phyloP scores from a whole-genome alignment of 2,329 filamentous ascomycete genomes.

The Akanthomyces lecanii region DNA sequence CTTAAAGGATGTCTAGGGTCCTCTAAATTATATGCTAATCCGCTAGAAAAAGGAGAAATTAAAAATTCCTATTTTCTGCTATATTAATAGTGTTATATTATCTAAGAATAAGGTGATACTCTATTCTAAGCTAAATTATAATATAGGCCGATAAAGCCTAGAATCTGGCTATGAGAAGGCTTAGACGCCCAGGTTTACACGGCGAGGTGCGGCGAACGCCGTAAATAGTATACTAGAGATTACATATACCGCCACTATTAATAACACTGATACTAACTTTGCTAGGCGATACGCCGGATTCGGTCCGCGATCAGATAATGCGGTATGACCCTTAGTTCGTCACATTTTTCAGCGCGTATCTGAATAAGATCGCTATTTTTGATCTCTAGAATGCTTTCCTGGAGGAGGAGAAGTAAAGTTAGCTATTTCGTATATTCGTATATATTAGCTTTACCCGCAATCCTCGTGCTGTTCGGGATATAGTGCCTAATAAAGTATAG shows the following conservation, averaged over 20 bases:
- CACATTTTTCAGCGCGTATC: slow-evolving; percentile 27
- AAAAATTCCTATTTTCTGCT: slow-evolving; percentile 26
- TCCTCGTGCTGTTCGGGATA: slow-evolving; percentile 25
- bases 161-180: too few species aligned
- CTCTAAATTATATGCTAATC: slow-evolving; percentile 21
- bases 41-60: slow-evolving; percentile 26
- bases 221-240: slow-evolving; percentile 21
- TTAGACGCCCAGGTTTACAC: too few species aligned
- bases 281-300: slow-evolving; percentile 25
- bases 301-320: too few species aligned
- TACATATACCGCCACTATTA: neutral
- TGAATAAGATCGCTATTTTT: slow-evolving; percentile 28
- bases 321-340: slow-evolving; percentile 25
- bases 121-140: slow-evolving; percentile 26
- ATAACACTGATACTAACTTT: slow-evolving; percentile 9
- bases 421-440: slow-evolving; percentile 22
- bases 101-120: slow-evolving; percentile 22
- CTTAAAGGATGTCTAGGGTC: slow-evolving; percentile 18
- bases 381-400: slow-evolving; percentile 29
- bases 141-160: slow-evolving; percentile 27
- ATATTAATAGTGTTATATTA: slow-evolving; percentile 14
- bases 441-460: slow-evolving; percentile 27
- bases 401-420: slow-evolving; percentile 23
- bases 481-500: slow-evolving; percentile 29
- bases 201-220: too few species aligned